These are phyloP conservation scores for Penicillium sp. DNA, from an alignment of 2,329 filamentous ascomycete species.

Conservation along the genomic window DNA sequence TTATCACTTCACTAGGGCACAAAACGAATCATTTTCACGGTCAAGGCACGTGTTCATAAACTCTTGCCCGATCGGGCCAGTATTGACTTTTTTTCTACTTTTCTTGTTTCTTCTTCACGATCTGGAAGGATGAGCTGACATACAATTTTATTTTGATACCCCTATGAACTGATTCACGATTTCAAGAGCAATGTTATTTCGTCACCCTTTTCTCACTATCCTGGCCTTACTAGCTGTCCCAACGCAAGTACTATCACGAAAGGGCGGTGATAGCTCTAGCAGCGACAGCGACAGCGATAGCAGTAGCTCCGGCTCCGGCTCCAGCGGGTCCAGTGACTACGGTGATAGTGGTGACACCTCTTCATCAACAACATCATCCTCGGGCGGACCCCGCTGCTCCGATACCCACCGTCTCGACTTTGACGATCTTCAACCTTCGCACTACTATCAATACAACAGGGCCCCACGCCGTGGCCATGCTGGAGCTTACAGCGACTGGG, in stretches of 20 bases:
- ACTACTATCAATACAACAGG: conserved; percentile 4
- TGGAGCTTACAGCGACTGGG: conserved; percentile 4
- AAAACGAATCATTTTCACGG: background rate
- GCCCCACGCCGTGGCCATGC: conserved; percentile 1
- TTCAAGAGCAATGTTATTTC: background rate
- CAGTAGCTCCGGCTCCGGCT: background rate
- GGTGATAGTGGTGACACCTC: background rate
- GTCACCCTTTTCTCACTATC: background rate
- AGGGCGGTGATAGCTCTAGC: background rate
- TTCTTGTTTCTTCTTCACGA: background rate
- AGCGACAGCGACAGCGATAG: background rate
- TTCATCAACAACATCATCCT: background rate
- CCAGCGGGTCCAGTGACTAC: background rate
- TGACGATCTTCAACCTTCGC: background rate
- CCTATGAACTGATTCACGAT: background rate
- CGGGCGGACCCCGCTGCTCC: background rate
- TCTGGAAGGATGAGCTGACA: background rate
- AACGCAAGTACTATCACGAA: background rate
- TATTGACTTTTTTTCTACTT: background rate
- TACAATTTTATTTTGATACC: background rate
- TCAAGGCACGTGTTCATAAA: background rate
- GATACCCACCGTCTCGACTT: conserved; percentile 4
- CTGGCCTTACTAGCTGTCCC: background rate
- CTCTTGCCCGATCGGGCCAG: no score
- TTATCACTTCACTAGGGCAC: background rate